A percentile compares a stretch with the other conserved stretches of the same genome.
Evolutionary conservation across 768 basidiomycete species (phyloP).

Genomic region (Cystofilobasidium capitatum): DNA sequence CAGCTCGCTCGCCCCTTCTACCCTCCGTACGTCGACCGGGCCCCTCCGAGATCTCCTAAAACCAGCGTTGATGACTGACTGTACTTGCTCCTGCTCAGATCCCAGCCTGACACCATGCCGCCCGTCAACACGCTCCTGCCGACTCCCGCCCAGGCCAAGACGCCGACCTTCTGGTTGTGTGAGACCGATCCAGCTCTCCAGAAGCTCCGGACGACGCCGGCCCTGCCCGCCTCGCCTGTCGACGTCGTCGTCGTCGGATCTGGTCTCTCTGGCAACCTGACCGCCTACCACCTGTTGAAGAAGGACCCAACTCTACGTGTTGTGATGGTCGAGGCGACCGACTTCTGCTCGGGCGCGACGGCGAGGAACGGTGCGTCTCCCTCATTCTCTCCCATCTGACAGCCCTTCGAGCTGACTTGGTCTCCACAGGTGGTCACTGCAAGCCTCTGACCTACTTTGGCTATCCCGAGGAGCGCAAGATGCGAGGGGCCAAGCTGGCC

Average conservation of each 20-base stretch:
- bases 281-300: slow-evolving; percentile 27
- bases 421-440: neutral
- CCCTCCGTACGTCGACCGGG: no score
- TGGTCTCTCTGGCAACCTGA: slow-evolving; percentile 26
- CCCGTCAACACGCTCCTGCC: slow-evolving; percentile 20
- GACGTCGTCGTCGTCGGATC: slow-evolving; percentile 16
- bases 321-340: slow-evolving; percentile 12
- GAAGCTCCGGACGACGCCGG: slow-evolving; percentile 29
- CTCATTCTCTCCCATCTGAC: neutral
- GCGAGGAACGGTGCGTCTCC: slow-evolving; percentile 11
- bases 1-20: no score
- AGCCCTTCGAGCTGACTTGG: neutral
- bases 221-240: neutral
- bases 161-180: slow-evolving; percentile 32
- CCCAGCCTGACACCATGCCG: neutral
- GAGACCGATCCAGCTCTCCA: slow-evolving; percentile 29
- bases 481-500: neutral
- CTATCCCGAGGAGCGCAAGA: neutral
- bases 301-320: neutral
- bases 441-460: slow-evolving; percentile 3
- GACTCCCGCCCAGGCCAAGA: slow-evolving; percentile 29
- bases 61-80: no score
- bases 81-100: no score
- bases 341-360: slow-evolving; percentile 7
- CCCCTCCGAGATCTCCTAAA: no score